Conservation (phyloP, 208 protist genomes). For the Novymonas esmeraldas region DNA sequence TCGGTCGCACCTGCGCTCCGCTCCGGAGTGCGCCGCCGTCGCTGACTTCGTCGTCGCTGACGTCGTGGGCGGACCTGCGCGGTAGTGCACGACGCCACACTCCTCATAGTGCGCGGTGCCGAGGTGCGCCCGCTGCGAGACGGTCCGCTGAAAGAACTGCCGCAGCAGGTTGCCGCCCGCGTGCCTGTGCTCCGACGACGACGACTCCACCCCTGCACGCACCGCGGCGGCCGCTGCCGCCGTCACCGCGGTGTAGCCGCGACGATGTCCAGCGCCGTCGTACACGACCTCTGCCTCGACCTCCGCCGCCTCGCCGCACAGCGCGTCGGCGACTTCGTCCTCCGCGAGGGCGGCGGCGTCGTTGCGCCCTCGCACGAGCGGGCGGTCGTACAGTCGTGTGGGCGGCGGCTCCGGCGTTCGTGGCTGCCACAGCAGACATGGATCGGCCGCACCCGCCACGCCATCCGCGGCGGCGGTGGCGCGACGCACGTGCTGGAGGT, state of each 20-base stretch:
- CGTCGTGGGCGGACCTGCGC: not conserved
- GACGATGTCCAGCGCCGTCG: not conserved
- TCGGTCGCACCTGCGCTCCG: too few species aligned
- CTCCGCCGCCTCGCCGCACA: not conserved
- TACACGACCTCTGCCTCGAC: not conserved
- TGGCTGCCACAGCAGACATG: constrained; percentile 22
- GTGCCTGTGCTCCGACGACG: too few species aligned
- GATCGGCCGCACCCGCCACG: constrained; percentile 3
- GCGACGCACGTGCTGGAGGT: constrained; percentile 21
- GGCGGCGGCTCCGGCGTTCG: not conserved
- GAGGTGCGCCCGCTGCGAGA: constrained; percentile 15
- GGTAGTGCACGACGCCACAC: constrained; percentile 39
- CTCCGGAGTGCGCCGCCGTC: too few species aligned
- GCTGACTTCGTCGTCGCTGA: too few species aligned
- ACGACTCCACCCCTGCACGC: too few species aligned
- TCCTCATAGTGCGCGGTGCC: constrained; percentile 47
- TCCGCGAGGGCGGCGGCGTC: constrained; percentile 8
- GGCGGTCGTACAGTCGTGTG: not conserved
- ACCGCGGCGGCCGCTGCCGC: too few species aligned
- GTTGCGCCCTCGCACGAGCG: constrained; percentile 14
- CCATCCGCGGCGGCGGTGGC: constrained; percentile 14
- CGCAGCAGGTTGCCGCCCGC: constrained; percentile 19
- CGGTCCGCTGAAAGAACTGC: constrained; percentile 28
- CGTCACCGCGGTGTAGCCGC: not conserved
- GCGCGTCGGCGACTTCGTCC: constrained; percentile 18